Base-by-base conservation (phyloP, 2,329 filamentous ascomycete genomes). In the Nannizziopsis arthrosporioides region DNA sequence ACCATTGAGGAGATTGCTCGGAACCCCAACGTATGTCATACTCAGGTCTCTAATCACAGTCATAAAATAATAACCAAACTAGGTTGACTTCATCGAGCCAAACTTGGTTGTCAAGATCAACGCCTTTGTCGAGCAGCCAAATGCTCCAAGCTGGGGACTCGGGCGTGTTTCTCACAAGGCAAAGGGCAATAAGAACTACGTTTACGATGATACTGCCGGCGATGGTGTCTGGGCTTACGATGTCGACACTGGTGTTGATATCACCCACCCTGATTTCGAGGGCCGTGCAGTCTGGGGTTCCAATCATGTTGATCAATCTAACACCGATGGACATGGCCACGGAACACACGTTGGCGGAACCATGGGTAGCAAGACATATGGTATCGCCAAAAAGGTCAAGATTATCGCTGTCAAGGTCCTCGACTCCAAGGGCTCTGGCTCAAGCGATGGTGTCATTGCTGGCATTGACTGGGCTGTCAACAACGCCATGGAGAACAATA, bases 381-480 rank as follows among this genome's bases (percentile, higher is more conserved):
- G 66, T 49, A 56, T 69, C 46, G 60, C 65, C 22, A 67, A 67
- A 55, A 61, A 62, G 50, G 59, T 63, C 32, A 61, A 53, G 15
- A 50, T 69, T 14, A 55, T 68, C 32, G 72, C 72, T 43, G 70
- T 79, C 51, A 76, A 75, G 59, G 72, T 65, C 50, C 65, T 75
- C 14, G 67, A 68, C 40, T 63, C 62, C 17, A 56, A 69, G 9
- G 70, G 71, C 38, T 64, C 64, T 44, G 74, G 74, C 19, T 68
- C 63, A 17, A 65, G 63, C 42, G 61, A 64, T 17, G 65, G 68
- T 53, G 71, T 73, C 52, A 67, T 78, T 52, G 61, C 66, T 17
- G 75, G 73, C 14, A 73, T 77, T 57, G 57, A 63, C 36, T 68
- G 61, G 62, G 61, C 62, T 42, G 61, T 56, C 49, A 61, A 61